Evolutionary conservation across 345 rosid genomes (phyloP), one percentile per base, ranked within the genome.

Genomic region (Bruguiera sexangula): DNA sequence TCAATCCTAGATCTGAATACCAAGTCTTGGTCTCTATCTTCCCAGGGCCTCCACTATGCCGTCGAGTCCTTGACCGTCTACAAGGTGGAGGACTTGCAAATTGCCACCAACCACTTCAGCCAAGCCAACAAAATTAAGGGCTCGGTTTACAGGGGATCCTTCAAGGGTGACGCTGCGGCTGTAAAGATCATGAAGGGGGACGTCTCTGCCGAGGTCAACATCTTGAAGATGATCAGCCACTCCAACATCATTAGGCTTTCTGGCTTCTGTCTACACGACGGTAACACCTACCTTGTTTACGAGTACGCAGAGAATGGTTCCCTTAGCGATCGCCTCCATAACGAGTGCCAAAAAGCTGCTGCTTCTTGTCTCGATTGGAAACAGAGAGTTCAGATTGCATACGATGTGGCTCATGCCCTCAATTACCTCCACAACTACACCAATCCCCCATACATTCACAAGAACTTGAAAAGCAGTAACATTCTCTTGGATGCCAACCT

Each of bases 101-200:
- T 57, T 5, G 97, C 97, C 5, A 88, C 98, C 0, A 82, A 68
- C 1, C 68, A 78, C 69, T 89, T 89, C 81, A 75, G 91, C 67
- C 81, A 91, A 53, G 78, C 69, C 1, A 88, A 82, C 70, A 80
- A 72, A 65, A 88, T 93, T 73, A 75, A 83, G 67, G 94, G 94
- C 27, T 84, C 89, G 0, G 96, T 91, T 37, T 91, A 85, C 67
- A 83, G 65, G 54, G 96, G 91, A 7, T 60, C 80, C 37, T 85
- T 91, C 80, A 86, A 82, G 60, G 94, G 92, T 2, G 96, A 91
- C 55, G 79, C 70, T 63, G 95, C 96, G 9, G 96, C 97, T 0
- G 76, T 94, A 48, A 94, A 89, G 84, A 87, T 91, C 21, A 74
- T 94, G 85, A 91, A 86, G 74, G 94, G 92, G 30, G 89, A 91